These are phyloP conservation scores for Ceratobasidium sp. DNA, from an alignment of 1,284 basidiomycete genomes.

Conservation along the genomic window DNA sequence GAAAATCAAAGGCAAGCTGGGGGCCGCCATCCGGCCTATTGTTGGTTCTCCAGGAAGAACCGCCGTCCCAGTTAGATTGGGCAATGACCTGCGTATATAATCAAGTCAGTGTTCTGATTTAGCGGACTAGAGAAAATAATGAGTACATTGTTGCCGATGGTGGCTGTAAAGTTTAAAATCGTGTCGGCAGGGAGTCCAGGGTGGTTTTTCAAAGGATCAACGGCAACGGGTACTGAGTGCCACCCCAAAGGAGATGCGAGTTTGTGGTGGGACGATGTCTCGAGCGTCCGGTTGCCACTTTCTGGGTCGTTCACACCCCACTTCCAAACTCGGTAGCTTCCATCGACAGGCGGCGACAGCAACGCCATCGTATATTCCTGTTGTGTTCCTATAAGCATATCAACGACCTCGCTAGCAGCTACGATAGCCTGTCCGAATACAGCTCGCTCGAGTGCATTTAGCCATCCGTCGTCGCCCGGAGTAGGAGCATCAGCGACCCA, in stretches of 20 bases:
- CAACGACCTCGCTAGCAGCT: not conserved
- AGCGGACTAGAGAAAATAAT: not conserved
- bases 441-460: constrained; percentile 54
- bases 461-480: constrained; percentile 17
- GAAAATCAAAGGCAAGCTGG: constrained; percentile 72
- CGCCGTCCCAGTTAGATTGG: constrained; percentile 90
- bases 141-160: constrained; percentile 88
- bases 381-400: not conserved
- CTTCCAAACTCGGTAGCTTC: constrained; percentile 72
- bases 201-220: constrained; percentile 62
- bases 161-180: constrained; percentile 75
- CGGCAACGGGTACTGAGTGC: constrained; percentile 66
- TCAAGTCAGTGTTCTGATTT: not conserved
- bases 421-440: not conserved
- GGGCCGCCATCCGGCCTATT: constrained; percentile 77
- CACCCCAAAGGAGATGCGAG: constrained; percentile 88
- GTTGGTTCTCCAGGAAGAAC: constrained; percentile 76
- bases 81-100: constrained; percentile 66
- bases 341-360: constrained; percentile 53
- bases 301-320: constrained; percentile 82
- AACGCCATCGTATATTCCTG: not conserved
- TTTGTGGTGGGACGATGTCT: constrained; percentile 71
- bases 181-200: constrained; percentile 45
- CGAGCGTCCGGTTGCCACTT: constrained; percentile 65
- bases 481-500: constrained; percentile 38